Conservation (phyloP, 768 basidiomycete species). For the Leucosporidium yakuticum region DNA sequence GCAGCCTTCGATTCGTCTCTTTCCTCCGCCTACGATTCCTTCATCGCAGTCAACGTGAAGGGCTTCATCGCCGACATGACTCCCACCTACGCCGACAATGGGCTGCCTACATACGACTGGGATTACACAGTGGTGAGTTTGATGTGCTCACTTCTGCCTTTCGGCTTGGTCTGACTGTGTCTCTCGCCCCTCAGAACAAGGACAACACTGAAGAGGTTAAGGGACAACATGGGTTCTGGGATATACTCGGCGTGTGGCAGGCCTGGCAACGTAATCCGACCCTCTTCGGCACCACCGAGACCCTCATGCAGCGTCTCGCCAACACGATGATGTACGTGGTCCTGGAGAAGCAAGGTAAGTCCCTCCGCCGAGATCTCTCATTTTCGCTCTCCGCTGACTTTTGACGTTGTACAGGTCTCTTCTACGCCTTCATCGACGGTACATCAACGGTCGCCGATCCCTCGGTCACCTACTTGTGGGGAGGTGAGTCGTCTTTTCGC, state of each 20-base stretch:
- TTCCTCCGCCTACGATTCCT: slow-evolving; percentile 9
- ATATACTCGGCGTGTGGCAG: slow-evolving; percentile 8
- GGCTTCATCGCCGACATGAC: slow-evolving; percentile 26
- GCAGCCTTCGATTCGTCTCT: slow-evolving; percentile 5
- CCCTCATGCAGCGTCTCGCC: slow-evolving; percentile 11
- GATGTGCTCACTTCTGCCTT: slow-evolving; percentile 6
- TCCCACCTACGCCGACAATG: not conserved
- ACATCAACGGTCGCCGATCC: no score
- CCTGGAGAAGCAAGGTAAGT: no score
- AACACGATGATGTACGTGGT: slow-evolving; percentile 11
- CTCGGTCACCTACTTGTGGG: no score
- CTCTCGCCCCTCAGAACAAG: no score
- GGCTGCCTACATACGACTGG: slow-evolving; percentile 13
- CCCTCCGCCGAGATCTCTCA: no score
- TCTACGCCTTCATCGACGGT: no score
- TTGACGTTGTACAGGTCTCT: no score
- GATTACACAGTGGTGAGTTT: slow-evolving; percentile 17
- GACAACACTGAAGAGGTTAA: not conserved
- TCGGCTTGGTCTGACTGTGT: not conserved
- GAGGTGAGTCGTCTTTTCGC: no score
- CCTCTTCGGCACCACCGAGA: slow-evolving; percentile 8
- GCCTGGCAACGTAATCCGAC: slow-evolving; percentile 20
- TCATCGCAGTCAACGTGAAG: slow-evolving; percentile 7
- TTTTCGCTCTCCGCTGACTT: no score
- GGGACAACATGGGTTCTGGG: not conserved